These are phyloP conservation scores for Galeopsis tetrahit DNA, from an alignment of 257 asterid species.

Conservation along the genomic window DNA sequence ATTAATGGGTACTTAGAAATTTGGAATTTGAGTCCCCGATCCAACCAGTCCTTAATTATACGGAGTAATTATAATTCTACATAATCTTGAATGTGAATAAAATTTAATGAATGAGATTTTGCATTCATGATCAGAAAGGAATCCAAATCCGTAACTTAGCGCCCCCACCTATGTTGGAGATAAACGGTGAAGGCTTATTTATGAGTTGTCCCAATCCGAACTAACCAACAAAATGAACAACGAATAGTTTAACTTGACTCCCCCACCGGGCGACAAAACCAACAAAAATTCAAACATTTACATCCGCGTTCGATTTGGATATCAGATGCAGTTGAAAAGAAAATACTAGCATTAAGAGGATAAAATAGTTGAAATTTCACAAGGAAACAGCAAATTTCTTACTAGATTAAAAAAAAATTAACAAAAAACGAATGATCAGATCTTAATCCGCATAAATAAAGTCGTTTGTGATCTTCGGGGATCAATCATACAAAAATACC, in stretches of 20 bases:
- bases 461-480: background rate
- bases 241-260: background rate
- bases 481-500: constrained; percentile 19
- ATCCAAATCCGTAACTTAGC: background rate
- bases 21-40: too few relatives aligned
- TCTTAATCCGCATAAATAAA: background rate
- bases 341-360: background rate
- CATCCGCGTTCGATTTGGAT: constrained; percentile 23
- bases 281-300: constrained; percentile 21
- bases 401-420: background rate
- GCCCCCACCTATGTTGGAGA: constrained; percentile 12
- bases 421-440: background rate
- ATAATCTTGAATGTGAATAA: background rate
- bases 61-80: too few relatives aligned
- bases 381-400: background rate
- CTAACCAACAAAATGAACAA: constrained; percentile 19
- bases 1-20: too few relatives aligned
- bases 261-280: constrained; percentile 14
- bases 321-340: background rate
- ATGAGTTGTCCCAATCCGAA: constrained; percentile 34
- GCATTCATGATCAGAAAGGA: background rate
- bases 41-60: too few relatives aligned
- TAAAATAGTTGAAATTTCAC: constrained; percentile 3
- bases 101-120: background rate
- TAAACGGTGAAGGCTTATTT: background rate